phyloP scores from a whole-genome alignment of 129 eudicot genomes.

The Mikania micrantha region DNA sequence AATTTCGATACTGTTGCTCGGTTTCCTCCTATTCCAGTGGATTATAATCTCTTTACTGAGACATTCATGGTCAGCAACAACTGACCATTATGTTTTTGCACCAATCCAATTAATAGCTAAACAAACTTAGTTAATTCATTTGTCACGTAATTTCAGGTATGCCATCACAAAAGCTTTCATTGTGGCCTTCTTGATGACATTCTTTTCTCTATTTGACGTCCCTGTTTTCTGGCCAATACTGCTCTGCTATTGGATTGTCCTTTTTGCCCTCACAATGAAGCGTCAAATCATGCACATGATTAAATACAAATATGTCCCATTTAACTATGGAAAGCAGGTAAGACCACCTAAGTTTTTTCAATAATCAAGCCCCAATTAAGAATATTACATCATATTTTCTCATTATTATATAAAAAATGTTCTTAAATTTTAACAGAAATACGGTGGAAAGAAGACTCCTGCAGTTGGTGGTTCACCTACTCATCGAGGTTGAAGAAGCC shows the following conservation, averaged over 20 bases:
- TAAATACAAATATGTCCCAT: conserved; percentile 7
- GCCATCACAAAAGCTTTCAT: conserved; percentile 47
- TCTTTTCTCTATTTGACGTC: conserved; percentile 42
- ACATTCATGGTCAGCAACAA: not conserved
- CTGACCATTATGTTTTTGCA: not conserved
- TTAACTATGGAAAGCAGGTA: conserved; percentile 37
- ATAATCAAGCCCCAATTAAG: not conserved
- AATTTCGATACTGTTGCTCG: not conserved
- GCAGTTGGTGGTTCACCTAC: conserved; percentile 30
- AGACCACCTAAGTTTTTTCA: not conserved
- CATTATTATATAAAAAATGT: not conserved
- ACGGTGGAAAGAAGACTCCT: conserved; percentile 44
- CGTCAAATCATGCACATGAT: conserved; percentile 24
- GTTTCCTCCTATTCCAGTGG: not conserved
- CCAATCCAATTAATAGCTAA: not conserved
- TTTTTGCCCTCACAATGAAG: conserved; percentile 30
- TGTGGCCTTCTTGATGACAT: conserved; percentile 39
- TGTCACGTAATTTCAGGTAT: conserved; percentile 30
- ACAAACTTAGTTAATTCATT: not conserved
- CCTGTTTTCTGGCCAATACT: conserved; percentile 42
- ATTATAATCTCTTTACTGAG: not conserved
- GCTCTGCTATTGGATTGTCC: conserved; percentile 35
- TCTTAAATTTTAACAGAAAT: conserved; percentile 36
- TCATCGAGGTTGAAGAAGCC: conserved; percentile 35
- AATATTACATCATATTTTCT: not conserved